Conservation (phyloP, 2,329 filamentous ascomycete species). For the Botryotinia convoluta region DNA sequence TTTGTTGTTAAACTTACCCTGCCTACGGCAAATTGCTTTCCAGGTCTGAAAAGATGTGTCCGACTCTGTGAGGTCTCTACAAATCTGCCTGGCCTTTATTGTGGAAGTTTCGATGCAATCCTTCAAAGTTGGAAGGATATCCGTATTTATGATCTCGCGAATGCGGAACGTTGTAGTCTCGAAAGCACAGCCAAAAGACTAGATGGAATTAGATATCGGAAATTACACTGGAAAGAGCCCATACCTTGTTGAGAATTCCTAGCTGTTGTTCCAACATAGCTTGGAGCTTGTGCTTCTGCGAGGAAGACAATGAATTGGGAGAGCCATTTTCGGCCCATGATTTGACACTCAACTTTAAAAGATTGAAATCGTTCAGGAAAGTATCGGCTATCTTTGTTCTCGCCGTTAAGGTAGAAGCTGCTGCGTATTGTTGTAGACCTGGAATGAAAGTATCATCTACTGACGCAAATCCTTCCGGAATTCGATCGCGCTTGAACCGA, state of each 20-base stretch:
- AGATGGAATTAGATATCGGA: background rate
- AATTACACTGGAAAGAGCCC: background rate
- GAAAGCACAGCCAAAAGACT: no score
- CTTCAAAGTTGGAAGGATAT: background rate
- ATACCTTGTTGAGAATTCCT: background rate
- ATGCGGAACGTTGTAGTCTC: no score
- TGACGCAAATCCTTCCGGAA: background rate
- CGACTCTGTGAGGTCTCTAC: background rate
- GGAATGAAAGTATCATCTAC: background rate
- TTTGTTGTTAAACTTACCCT: background rate
- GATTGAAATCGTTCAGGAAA: background rate
- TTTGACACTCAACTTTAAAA: background rate
- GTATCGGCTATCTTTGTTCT: background rate
- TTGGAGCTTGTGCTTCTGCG: background rate
- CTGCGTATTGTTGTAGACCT: background rate
- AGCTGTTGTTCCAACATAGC: background rate
- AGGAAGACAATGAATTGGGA: background rate
- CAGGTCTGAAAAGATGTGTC: background rate
- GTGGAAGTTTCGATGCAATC: background rate
- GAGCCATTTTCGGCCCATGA: background rate
- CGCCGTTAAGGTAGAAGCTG: background rate
- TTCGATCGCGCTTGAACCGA: background rate
- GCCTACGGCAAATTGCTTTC: background rate
- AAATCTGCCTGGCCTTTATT: background rate
- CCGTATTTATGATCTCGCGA: background rate